Conservation (phyloP, 495 filamentous ascomycete species). For the Elaphomyces granulatus region DNA sequence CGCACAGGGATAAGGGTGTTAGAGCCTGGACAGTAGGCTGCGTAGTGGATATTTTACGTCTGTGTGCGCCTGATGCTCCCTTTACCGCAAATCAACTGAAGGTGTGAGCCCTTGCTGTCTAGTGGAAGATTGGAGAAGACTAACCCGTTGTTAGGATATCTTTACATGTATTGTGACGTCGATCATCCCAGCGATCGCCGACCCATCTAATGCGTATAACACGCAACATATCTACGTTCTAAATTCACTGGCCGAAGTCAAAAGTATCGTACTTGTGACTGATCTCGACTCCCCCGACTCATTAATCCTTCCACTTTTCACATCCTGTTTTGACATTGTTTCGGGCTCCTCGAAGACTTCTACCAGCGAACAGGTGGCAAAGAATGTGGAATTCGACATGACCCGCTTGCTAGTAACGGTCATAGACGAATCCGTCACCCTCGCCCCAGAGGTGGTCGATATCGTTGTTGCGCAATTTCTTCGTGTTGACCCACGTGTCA, state of each 20-base stretch:
- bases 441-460: slow-evolving; percentile 77
- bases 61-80: slow-evolving; percentile 92
- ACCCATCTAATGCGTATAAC: slow-evolving; percentile 84
- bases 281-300: slow-evolving; percentile 69
- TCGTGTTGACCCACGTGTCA: slow-evolving; percentile 53
- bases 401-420: slow-evolving; percentile 67
- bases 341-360: slow-evolving; percentile 59
- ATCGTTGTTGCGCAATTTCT: slow-evolving; percentile 92
- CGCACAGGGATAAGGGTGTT: slow-evolving; percentile 87
- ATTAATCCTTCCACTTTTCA: slow-evolving; percentile 68
- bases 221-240: slow-evolving; percentile 83
- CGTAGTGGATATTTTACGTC: slow-evolving; percentile 81
- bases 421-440: slow-evolving; percentile 70
- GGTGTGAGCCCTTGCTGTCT: too few relatives aligned
- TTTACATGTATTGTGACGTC: slow-evolving; percentile 76
- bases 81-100: slow-evolving; percentile 83
- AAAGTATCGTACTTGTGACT: slow-evolving; percentile 87
- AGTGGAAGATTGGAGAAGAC: too few relatives aligned
- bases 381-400: slow-evolving; percentile 89
- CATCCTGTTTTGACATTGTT: slow-evolving; percentile 80
- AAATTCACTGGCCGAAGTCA: slow-evolving; percentile 75
- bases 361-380: slow-evolving; percentile 65
- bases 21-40: slow-evolving; percentile 78
- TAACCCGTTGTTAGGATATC: slow-evolving; percentile 61
- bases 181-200: slow-evolving; percentile 71